These are phyloP conservation scores for Xylaria sp. DNA, from an alignment of 2,329 filamentous ascomycete genomes.

Conservation along the genomic window DNA sequence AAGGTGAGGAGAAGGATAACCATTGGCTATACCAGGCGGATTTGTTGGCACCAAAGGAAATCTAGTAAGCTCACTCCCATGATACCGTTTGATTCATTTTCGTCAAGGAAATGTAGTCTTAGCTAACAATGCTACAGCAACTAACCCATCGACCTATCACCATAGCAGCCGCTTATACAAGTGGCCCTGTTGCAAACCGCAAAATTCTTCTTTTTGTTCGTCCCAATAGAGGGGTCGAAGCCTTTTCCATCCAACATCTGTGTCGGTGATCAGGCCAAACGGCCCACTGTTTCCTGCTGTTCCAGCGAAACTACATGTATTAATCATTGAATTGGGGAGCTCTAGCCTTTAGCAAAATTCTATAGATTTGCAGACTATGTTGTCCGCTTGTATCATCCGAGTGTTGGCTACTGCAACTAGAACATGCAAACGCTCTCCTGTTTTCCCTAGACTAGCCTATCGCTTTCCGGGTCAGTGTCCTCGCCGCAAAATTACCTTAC, in stretches of 20 bases:
- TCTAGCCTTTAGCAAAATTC: constrained; percentile 13
- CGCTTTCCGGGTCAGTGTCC: neutral
- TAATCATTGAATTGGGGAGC: neutral
- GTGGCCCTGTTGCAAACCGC: neutral
- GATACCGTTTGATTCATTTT: neutral
- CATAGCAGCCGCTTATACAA: neutral
- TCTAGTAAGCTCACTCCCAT: constrained; percentile 76
- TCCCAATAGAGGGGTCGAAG: neutral
- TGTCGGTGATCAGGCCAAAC: neutral
- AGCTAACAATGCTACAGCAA: constrained; percentile 43
- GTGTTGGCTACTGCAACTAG: constrained; percentile 26
- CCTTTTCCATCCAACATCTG: neutral
- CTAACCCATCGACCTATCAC: constrained; percentile 29
- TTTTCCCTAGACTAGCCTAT: neutral
- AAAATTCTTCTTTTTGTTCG: neutral
- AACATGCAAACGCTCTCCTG: neutral
- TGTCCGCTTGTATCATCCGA: constrained; percentile 31
- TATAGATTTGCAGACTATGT: constrained; percentile 30
- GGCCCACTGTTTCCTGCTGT: neutral
- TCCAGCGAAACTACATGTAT: neutral
- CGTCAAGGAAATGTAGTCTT: neutral
- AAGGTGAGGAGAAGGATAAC: constrained; percentile 88
- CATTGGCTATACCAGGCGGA: constrained; percentile 99
- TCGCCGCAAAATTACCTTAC: neutral
- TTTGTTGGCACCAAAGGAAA: constrained; percentile 93